These are phyloP conservation scores for Cystobasidiaceae sp. DNA, from an alignment of 1,284 basidiomycete species.

Conservation along the genomic window DNA sequence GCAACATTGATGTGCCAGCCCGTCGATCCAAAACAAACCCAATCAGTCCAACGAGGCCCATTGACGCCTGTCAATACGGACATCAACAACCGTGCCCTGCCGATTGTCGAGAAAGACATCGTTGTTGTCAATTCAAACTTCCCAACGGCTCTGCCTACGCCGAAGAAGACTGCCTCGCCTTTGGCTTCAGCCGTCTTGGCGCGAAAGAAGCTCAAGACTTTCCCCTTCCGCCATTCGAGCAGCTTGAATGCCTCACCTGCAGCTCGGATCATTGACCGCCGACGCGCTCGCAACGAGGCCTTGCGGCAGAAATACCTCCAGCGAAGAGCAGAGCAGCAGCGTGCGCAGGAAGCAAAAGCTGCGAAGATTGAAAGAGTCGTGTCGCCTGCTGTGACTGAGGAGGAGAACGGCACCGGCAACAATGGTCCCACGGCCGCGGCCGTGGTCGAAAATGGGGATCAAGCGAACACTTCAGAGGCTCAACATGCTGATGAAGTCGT, in stretches of 20 bases:
- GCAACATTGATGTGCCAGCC: too few species aligned
- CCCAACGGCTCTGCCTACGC: background rate
- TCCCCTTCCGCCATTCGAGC: constrained; percentile 15
- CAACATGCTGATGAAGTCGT: too few species aligned
- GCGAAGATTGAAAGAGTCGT: background rate
- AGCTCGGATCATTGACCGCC: constrained; percentile 19
- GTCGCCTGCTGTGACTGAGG: too few species aligned
- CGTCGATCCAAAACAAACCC: too few species aligned
- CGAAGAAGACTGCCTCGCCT: background rate
- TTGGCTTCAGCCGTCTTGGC: background rate
- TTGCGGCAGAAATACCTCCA: constrained; percentile 14
- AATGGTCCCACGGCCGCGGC: too few species aligned
- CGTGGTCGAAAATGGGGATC: too few species aligned
- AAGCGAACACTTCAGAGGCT: too few species aligned
- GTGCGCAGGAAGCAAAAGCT: background rate
- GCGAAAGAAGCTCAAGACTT: background rate
- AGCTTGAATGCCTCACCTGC: background rate
- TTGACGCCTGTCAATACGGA: too few species aligned
- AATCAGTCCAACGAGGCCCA: too few species aligned
- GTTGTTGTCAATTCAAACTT: background rate
- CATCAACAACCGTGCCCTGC: background rate
- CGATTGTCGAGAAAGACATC: background rate
- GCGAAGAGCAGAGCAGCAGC: constrained; percentile 10
- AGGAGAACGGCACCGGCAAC: too few species aligned
- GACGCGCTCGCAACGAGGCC: constrained; percentile 21